Evolutionary conservation across 2,329 filamentous ascomycete species (phyloP).

Genomic region (Aspergillus sp.): DNA sequence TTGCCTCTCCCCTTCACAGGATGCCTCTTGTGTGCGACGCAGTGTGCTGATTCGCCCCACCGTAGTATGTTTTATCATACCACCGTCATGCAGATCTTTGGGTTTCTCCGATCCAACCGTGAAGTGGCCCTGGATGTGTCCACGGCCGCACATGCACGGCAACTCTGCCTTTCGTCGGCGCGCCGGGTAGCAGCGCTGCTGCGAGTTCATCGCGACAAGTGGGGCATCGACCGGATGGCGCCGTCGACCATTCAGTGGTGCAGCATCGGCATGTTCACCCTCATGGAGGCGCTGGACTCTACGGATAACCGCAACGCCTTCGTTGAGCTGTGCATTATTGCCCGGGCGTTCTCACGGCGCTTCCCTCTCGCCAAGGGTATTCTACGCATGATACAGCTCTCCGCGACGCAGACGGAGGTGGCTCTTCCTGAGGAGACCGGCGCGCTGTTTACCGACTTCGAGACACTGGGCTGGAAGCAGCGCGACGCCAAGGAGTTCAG

Average conservation of each 20-base stretch:
- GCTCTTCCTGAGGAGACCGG: conserved; percentile 26
- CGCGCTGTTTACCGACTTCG: conserved; percentile 27
- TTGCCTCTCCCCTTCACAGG: neutral
- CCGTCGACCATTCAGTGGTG: conserved; percentile 30
- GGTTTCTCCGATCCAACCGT: conserved; percentile 24
- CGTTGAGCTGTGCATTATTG: conserved; percentile 28
- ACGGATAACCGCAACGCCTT: conserved; percentile 28
- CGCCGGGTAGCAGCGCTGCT: conserved; percentile 26
- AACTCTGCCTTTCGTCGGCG: conserved; percentile 23
- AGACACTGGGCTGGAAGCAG: conserved; percentile 21
- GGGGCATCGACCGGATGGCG: conserved; percentile 32
- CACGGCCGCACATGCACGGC: conserved; percentile 14
- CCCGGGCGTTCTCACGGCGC: conserved; percentile 27
- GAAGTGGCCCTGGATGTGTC: conserved; percentile 1
- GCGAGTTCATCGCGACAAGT: conserved; percentile 28
- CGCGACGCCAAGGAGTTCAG: conserved; percentile 22
- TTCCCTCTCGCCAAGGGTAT: conserved; percentile 30
- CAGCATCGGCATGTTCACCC: conserved; percentile 26
- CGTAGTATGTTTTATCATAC: conserved; percentile 30
- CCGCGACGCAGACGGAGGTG: conserved; percentile 24
- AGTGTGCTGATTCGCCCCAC: neutral
- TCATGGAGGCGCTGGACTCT: conserved; percentile 29
- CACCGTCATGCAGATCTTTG: conserved; percentile 30
- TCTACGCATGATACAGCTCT: conserved; percentile 31
- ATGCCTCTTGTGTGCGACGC: too few relatives aligned